Percentiles rank a stretch among this genome's conserved stretches.
Conservation (phyloP, 208 protist species). For the Crithidia brevicula region DNA sequence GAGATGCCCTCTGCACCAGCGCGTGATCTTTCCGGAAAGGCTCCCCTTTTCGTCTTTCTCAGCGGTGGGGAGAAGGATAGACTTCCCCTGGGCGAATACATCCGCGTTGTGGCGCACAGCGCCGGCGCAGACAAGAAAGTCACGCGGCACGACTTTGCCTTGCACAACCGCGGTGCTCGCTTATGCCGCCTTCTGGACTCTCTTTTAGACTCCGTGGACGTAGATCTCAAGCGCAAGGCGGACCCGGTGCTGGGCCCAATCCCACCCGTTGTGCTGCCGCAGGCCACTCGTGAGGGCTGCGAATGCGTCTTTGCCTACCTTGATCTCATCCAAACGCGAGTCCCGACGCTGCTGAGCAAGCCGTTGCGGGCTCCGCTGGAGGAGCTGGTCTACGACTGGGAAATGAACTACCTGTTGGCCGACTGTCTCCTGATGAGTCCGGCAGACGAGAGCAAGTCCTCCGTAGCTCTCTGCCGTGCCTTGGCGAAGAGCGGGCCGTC, state of each 20-base stretch:
- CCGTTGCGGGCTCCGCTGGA: conserved; percentile 81
- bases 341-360: conserved; percentile 80
- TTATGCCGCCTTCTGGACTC: conserved; percentile 79
- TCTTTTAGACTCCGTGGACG: conserved; percentile 66
- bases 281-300: conserved; percentile 68
- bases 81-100: conserved; percentile 64
- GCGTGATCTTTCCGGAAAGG: conserved; percentile 41
- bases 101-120: conserved; percentile 64
- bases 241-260: conserved; percentile 42
- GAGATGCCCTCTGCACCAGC: conserved; percentile 17
- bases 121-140: conserved; percentile 28
- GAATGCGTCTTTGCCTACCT: conserved; percentile 78
- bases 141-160: conserved; percentile 64
- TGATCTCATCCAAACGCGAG: conserved; percentile 68
- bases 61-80: conserved; percentile 33
- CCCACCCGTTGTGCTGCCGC: conserved; percentile 71
- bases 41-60: conserved; percentile 40
- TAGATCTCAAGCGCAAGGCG: conserved; percentile 39
- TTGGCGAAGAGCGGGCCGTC: conserved; percentile 43
- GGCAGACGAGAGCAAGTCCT: conserved; percentile 31
- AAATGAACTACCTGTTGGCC: conserved; percentile 71
- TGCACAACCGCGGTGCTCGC: conserved; percentile 77
- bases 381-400: conserved; percentile 85
- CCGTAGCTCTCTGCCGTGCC: conserved; percentile 33
- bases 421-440: conserved; percentile 41